Percentiles rank a stretch among this genome's conserved stretches.
Evolutionary conservation across 352 stramenopile species (phyloP).

Genomic region (Phytophthora hybrid): DNA sequence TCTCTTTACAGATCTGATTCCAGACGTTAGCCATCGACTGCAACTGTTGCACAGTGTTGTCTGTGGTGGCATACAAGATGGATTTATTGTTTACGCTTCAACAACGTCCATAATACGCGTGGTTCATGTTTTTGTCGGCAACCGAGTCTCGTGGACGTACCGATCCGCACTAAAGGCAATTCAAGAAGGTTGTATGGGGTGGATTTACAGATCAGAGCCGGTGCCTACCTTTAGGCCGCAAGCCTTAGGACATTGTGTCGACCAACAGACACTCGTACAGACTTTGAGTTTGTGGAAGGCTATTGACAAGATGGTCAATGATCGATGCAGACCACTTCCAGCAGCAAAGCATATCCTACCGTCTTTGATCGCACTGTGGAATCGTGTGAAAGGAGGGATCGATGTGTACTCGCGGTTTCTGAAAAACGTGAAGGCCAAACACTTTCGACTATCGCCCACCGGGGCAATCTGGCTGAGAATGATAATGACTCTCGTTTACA

Average conservation of each 20-base stretch:
- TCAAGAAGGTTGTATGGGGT: background rate
- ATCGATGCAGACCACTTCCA: background rate
- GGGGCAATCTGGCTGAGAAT: background rate
- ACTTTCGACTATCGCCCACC: background rate
- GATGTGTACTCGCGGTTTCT: background rate
- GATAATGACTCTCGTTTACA: background rate
- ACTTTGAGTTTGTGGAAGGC: background rate
- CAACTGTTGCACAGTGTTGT: background rate
- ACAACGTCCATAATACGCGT: background rate
- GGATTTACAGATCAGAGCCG: background rate
- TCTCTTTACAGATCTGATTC: background rate
- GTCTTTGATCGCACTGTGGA: background rate
- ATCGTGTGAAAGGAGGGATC: background rate
- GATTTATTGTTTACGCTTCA: background rate
- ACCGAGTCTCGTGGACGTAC: background rate
- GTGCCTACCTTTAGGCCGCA: background rate
- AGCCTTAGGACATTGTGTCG: background rate
- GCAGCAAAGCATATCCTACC: background rate
- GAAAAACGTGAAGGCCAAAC: background rate
- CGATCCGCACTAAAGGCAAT: background rate
- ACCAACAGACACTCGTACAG: background rate
- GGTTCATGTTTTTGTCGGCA: background rate
- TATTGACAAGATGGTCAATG: background rate
- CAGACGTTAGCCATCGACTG: background rate
- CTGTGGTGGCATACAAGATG: background rate